Evolutionary conservation across 2,329 filamentous ascomycete species (phyloP).

Genomic region (Fusarium poae): DNA sequence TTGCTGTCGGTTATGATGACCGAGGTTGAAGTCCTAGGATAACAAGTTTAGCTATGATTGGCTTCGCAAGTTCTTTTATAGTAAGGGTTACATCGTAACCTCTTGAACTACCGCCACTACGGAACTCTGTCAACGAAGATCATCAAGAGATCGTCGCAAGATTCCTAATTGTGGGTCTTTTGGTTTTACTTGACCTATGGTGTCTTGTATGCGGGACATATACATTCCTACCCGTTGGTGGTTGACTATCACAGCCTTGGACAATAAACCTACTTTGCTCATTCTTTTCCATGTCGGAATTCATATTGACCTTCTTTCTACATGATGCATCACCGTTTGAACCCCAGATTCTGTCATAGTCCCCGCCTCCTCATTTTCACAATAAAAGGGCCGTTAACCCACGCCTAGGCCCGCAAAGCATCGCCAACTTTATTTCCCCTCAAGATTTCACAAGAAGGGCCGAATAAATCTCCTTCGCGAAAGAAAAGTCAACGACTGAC

Average conservation of each 20-base stretch:
- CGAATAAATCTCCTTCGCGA: conserved; percentile 11
- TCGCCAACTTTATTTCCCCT: conserved; percentile 31
- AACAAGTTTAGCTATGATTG: background rate
- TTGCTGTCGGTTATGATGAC: background rate
- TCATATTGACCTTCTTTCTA: background rate
- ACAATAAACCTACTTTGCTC: background rate
- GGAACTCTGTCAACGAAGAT: background rate
- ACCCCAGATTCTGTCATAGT: conserved; percentile 9
- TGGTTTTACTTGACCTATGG: background rate
- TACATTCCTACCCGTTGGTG: background rate
- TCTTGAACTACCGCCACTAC: background rate
- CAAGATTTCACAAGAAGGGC: conserved; percentile 19
- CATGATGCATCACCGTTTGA: background rate
- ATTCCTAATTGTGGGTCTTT: background rate
- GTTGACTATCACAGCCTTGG: background rate
- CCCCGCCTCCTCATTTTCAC: conserved; percentile 7
- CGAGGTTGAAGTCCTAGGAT: background rate
- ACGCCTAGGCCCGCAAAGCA: background rate
- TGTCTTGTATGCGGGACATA: background rate
- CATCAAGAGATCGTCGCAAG: background rate
- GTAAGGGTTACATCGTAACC: background rate
- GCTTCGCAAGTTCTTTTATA: background rate
- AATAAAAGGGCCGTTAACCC: conserved; percentile 7
- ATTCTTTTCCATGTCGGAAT: background rate
- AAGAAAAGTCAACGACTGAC: background rate